These are phyloP conservation scores for Atalantia buxifolia DNA, from an alignment of 345 rosid genomes.

Conservation along the genomic window DNA sequence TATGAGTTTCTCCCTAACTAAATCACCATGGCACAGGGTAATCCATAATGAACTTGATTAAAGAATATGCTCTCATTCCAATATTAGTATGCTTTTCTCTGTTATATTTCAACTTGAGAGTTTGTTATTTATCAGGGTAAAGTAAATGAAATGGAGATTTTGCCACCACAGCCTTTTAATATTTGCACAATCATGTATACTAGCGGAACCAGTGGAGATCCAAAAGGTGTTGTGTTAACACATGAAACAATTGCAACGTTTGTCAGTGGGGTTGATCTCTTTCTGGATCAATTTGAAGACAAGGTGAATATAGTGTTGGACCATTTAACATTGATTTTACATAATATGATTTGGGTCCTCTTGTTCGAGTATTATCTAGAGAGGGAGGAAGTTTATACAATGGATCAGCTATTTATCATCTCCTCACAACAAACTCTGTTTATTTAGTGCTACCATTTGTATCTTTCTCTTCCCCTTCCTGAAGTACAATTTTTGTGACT, in stretches of 20 bases:
- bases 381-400: not conserved
- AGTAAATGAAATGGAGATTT: conserved; percentile 44
- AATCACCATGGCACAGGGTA: not conserved
- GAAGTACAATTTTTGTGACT: conserved; percentile 4
- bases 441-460: not conserved
- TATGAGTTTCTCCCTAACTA: not conserved
- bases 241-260: conserved; percentile 67
- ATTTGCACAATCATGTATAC: conserved; percentile 96
- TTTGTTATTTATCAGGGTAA: conserved; percentile 50
- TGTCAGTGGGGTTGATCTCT: conserved; percentile 72
- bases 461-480: not conserved
- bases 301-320: conserved; percentile 45
- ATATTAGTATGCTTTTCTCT: not conserved
- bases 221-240: conserved; percentile 88
- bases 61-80: not conserved
- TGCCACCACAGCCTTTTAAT: conserved; percentile 59
- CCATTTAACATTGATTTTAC: not conserved
- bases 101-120: not conserved
- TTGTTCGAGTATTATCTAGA: not conserved
- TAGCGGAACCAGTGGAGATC: conserved; percentile 97
- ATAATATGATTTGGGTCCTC: not conserved
- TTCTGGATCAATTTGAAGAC: conserved; percentile 83
- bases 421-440: not conserved
- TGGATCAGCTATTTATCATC: not conserved
- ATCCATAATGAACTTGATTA: not conserved